Evolutionary conservation across 495 filamentous ascomycete species (phyloP).

Genomic region (Emericellopsis terricola): DNA sequence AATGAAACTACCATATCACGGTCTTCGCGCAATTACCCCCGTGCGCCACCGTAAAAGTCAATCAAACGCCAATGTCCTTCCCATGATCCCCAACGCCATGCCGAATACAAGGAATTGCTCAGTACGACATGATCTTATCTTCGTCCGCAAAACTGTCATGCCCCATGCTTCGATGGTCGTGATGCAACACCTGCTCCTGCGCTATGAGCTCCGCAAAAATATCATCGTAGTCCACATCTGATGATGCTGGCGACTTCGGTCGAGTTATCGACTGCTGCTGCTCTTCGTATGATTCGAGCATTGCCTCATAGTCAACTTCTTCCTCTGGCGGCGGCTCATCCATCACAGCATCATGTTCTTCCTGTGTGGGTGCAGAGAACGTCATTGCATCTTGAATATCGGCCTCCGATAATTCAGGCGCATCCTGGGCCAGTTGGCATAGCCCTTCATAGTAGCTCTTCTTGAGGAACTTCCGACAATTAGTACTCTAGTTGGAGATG

Average conservation of each 20-base stretch:
- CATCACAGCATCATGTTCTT: background rate
- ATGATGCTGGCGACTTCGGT: conserved; percentile 17
- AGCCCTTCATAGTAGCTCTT: background rate
- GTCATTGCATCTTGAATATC: conserved; percentile 5
- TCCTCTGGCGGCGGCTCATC: background rate
- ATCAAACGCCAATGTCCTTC: conserved; percentile 2
- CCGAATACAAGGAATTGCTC: background rate
- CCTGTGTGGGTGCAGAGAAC: background rate
- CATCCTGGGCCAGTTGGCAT: conserved; percentile 1
- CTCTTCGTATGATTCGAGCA: conserved; percentile 6
- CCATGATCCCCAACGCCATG: background rate
- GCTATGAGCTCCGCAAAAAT: conserved; percentile 32
- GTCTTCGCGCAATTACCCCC: background rate
- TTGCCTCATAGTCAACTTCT: conserved; percentile 4
- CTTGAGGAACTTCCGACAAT: conserved; percentile 1
- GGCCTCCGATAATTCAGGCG: background rate
- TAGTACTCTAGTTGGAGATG: too few species aligned
- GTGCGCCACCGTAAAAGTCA: background rate
- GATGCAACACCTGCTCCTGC: conserved; percentile 1
- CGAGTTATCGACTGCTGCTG: background rate
- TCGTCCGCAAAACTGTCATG: conserved; percentile 1
- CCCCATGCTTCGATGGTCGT: too few species aligned
- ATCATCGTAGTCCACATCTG: conserved; percentile 36
- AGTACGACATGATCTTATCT: background rate
- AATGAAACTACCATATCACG: background rate